Percentiles rank a stretch among this genome's conserved stretches.
These are phyloP conservation scores for Hibiscus trionum DNA, from an alignment of 345 rosid species.

Conservation along the genomic window DNA sequence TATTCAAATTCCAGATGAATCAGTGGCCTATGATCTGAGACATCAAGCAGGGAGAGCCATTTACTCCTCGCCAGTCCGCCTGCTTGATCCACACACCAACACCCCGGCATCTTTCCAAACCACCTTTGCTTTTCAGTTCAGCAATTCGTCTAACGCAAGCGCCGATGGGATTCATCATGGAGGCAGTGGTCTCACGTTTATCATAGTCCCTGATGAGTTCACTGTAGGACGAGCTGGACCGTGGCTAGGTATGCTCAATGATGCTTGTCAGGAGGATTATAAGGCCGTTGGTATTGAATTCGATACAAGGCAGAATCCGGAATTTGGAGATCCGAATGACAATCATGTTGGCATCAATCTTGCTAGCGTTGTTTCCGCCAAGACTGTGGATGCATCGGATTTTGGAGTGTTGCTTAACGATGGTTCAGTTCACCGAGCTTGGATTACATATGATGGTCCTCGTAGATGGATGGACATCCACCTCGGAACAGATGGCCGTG, in stretches of 20 bases:
- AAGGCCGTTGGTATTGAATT: slow-evolving; percentile 42
- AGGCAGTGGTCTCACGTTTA: slow-evolving; percentile 44
- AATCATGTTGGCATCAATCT: slow-evolving; percentile 48
- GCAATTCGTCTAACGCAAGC: slow-evolving; percentile 13
- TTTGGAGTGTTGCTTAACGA: slow-evolving; percentile 31
- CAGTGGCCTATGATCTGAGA: slow-evolving; percentile 24
- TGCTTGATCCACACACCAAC: slow-evolving; percentile 26
- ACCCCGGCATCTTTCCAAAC: slow-evolving; percentile 37
- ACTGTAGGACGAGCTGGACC: slow-evolving; percentile 49
- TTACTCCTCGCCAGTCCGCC: slow-evolving; percentile 34
- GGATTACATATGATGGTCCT: slow-evolving; percentile 34
- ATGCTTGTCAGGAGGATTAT: slow-evolving; percentile 43
- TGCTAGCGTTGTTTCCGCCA: slow-evolving; percentile 36
- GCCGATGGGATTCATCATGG: slow-evolving; percentile 8
- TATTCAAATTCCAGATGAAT: slow-evolving; percentile 35
- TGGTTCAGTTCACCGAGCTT: slow-evolving; percentile 37
- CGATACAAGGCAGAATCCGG: slow-evolving; percentile 32
- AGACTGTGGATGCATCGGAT: slow-evolving; percentile 29
- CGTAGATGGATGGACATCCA: slow-evolving; percentile 33
- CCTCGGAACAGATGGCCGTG: slow-evolving; percentile 22
- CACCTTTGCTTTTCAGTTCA: slow-evolving; percentile 38
- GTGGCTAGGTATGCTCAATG: slow-evolving; percentile 50
- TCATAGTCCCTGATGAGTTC: slow-evolving; percentile 46
- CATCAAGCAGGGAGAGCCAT: slow-evolving; percentile 44
- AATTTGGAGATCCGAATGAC: slow-evolving; percentile 47